Base-by-base conservation (phyloP, 2,329 filamentous ascomycete species). In the Cladosporium sp. region DNA sequence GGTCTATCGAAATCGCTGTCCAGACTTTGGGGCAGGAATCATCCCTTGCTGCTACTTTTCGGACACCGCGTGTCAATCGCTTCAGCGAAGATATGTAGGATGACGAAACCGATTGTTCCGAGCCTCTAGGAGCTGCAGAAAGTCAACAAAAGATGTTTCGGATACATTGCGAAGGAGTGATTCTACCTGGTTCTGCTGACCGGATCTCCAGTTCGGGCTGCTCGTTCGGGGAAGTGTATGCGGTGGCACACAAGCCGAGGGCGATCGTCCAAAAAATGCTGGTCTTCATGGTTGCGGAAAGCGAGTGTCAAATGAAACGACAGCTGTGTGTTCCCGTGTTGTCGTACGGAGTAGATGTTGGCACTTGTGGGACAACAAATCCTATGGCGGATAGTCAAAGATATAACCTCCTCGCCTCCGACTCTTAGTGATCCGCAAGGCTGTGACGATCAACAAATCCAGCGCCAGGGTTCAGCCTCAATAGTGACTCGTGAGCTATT, bases 1-100 rank as follows among this genome's bases (percentile, higher is more conserved):
- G 47, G 13, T 61, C 57, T 20, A 28, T 25, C 13, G 55, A 56
- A 24, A 63, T 56, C 7, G 47, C 28, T 13, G 42, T 50, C 61
- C 61, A 63, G 20, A 63, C 49, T n/a, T 40, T 13, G 8, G 61
- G 61, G 17, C 61, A 63, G 4, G 53, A 40, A 15, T 28, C 48
- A 13, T 35, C 48, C 20, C 48, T 39, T 1, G 35, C 34, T 19
- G 48, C 7, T 2, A 25, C 12, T 10, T 35, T 39, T 22, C 48
- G 19, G 20, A 39, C 48, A 12, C 48, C n/a, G 48, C 48, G 42
- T 45, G 42, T 45, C 22, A 45, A 45, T 7, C 13, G 39, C 22
- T 35, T 51, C 2, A 51, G 48, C 9, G 42, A 45, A 48, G 45
- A 48, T 28, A 48, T 48, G 19, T 34, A 48, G 6, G 45, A 48